phyloP scores from a whole-genome alignment of 2,329 filamentous ascomycete species.

The Alternaria dauci region DNA sequence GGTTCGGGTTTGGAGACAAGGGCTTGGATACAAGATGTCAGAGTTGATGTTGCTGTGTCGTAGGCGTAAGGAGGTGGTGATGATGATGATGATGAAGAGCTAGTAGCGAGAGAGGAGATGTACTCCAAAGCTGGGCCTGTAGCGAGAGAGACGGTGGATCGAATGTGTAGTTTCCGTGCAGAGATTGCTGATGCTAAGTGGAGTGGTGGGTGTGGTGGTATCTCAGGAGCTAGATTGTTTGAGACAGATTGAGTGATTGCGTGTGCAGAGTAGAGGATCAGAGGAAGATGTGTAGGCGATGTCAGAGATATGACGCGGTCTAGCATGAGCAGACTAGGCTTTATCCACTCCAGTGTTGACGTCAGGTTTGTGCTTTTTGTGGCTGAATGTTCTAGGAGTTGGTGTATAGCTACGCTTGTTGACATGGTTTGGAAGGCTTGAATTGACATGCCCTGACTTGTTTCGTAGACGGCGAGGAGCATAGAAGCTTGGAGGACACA shows the following conservation, averaged over 20 bases:
- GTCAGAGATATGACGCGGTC: constrained; percentile 8
- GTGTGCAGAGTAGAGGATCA: not conserved
- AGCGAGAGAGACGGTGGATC: constrained; percentile 17
- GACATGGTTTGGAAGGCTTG: constrained; percentile 19
- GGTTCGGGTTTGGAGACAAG: constrained; percentile 22
- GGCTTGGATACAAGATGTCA: too few species aligned
- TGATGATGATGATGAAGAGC: not conserved
- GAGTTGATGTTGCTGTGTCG: too few species aligned
- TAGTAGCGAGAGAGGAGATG: not conserved
- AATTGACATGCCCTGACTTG: constrained; percentile 16
- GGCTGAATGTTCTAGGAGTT: constrained; percentile 5
- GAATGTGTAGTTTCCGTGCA: constrained; percentile 21
- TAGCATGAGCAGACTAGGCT: constrained; percentile 22
- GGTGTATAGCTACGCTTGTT: constrained; percentile 5
- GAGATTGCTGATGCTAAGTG: constrained; percentile 13
- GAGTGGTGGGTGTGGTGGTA: constrained; percentile 9
- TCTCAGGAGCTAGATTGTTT: not conserved
- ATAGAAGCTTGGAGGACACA: constrained; percentile 16
- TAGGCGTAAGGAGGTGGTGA: too few species aligned
- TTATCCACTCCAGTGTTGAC: constrained; percentile 11
- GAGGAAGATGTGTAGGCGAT: not conserved
- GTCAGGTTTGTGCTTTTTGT: not conserved
- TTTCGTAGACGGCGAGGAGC: constrained; percentile 21
- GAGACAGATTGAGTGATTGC: constrained; percentile 2
- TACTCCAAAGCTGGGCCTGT: constrained; percentile 20